Conservation (phyloP, 2,329 filamentous ascomycete species). For the Trematosphaeria pertusa region DNA sequence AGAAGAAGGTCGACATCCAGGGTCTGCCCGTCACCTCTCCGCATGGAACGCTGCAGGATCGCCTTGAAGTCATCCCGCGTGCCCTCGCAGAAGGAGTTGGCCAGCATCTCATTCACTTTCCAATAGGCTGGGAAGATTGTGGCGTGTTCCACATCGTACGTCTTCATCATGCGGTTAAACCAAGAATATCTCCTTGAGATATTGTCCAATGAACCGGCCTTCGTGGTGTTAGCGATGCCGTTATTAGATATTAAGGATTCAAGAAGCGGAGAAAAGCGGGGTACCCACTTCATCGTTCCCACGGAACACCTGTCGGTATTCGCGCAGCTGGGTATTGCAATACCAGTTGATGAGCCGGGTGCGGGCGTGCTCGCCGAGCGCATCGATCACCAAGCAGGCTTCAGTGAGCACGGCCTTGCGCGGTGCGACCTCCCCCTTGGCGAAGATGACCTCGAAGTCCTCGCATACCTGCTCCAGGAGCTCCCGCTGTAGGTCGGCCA, state of each 20-base stretch:
- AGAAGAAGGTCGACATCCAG: conserved; percentile 90
- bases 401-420: conserved; percentile 78
- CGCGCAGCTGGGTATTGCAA: conserved; percentile 93
- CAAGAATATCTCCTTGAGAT: conserved; percentile 94
- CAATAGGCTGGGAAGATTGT: conserved; percentile 85
- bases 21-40: conserved; percentile 75
- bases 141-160: conserved; percentile 92
- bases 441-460: conserved; percentile 95
- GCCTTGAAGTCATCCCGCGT: conserved; percentile 95
- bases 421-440: conserved; percentile 79
- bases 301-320: conserved; percentile 94
- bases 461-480: conserved; percentile 97
- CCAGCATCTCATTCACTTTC: conserved; percentile 88
- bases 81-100: conserved; percentile 92
- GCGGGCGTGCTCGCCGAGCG: conserved; percentile 85
- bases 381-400: conserved; percentile 92
- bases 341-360: conserved; percentile 92
- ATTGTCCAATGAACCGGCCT: conserved; percentile 91
- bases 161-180: conserved; percentile 95
- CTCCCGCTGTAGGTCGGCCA: conserved; percentile 91
- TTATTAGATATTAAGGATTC: no score
- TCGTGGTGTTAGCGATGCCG: conserved; percentile 18
- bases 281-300: conserved; percentile 79
- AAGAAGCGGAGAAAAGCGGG: conserved; percentile 6
- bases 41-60: conserved; percentile 87